Evolutionary conservation across 768 basidiomycete species (phyloP).

Genomic region (Ramaria sp.): DNA sequence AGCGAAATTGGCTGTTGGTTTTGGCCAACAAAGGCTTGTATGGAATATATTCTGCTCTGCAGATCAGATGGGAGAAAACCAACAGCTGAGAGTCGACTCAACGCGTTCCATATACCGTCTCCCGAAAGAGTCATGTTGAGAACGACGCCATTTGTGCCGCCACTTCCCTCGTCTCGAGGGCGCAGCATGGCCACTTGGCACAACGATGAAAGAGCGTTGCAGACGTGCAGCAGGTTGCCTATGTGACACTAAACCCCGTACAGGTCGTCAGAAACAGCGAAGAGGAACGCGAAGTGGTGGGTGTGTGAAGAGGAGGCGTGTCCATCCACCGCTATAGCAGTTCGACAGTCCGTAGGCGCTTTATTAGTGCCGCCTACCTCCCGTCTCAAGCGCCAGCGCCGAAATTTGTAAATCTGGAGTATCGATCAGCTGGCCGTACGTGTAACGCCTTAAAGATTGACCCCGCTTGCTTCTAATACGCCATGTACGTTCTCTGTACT

Average conservation of each 20-base stretch:
- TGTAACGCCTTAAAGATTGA: no score
- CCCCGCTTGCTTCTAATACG: no score
- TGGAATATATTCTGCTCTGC: conserved; percentile 46
- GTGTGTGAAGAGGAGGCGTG: not conserved
- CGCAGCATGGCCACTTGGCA: not conserved
- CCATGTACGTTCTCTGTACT: no score
- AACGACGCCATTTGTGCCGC: conserved; percentile 45
- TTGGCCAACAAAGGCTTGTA: conserved; percentile 46
- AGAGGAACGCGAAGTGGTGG: not conserved
- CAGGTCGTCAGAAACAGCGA: no score
- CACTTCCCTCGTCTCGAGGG: conserved; percentile 30
- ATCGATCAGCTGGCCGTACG: not conserved
- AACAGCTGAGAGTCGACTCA: conserved; percentile 22
- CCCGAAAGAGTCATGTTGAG: conserved; percentile 47
- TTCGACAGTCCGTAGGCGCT: not conserved
- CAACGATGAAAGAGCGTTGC: not conserved
- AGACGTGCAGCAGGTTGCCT: not conserved
- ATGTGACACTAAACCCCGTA: not conserved
- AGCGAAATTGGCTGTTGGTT: conserved; percentile 42
- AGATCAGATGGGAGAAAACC: not conserved
- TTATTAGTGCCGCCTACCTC: not conserved
- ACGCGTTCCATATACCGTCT: conserved; percentile 48
- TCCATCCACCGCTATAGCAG: not conserved
- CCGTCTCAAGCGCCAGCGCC: not conserved
- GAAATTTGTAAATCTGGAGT: not conserved